Evolutionary conservation across 306 rosid genomes (phyloP), one percentile per base, ranked within the genome.

Genomic region (Canavalia ensiformis): DNA sequence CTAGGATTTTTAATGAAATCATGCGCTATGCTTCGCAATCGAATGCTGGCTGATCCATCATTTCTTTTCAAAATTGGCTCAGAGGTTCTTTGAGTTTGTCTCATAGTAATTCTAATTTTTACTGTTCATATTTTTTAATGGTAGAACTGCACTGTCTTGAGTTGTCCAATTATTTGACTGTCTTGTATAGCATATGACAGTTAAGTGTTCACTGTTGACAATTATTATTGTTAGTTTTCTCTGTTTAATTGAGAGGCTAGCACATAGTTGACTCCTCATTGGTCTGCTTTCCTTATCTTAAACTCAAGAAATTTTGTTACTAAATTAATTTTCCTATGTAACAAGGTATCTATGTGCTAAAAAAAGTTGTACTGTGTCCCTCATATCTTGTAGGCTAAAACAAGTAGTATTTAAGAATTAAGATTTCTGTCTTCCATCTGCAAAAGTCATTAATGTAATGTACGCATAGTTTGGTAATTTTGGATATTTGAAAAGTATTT

Each of bases 61-160:
- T 94, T 94, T 82, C 93, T 94, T 74, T 94, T 94, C 87, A 94
- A 94, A 90, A 81, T 94, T 58, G 97, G 97, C 79, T 88, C 97
- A 51, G 98, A 94, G 98, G 98, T 94, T 69, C 70, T 89, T 90
- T 90, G 47, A 71, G 75, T 72, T 81, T 81, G 52, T 82, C 76
- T 51, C 51, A 33, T 25, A 72, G 54, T 70, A 60, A 68, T 47
- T 35, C 37, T 58, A 25, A 80, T 77, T 60, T 79, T 7, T 9
- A 10, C 8, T 80, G 35, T 78, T 60, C 42, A 59, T 80, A 45
- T 65, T 7, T 45, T 46, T 72, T 41, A 52, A 46, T 82, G 54
- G 65, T 60, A 8, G 41, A 46, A 42, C 68, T 74, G 30, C 4
- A 58, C 42, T 55, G 12, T 68, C 79, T n/a, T 25, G 13, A 67